Base-by-base conservation (phyloP, 2,329 filamentous ascomycete genomes). In the Exserohilum turcica region DNA sequence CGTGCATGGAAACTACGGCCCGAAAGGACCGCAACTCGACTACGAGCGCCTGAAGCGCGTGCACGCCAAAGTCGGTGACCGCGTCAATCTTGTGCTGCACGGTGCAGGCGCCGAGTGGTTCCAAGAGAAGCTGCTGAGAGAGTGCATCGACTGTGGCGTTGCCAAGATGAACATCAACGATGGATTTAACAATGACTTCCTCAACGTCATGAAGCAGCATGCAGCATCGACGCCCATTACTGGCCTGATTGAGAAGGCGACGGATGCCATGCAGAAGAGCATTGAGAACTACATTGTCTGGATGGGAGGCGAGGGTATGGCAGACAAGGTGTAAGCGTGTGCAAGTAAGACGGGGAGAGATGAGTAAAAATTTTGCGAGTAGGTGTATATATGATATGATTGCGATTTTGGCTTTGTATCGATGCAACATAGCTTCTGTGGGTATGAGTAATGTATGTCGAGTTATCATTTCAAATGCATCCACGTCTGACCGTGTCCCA, bases 1-100 rank as follows among this genome's bases (percentile, higher is more conserved):
- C 64, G 85, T 91, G 38, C 88, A 91, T 73, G 88, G 88, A 5
- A 84, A 86, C 62, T 91, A 91, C 72, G 87, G 87, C 0, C 81
- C 84, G 0, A 75, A 83, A 13, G 88, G 87, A 0, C 84, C 86
- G 27, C 72, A 73, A 40, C 57, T 74, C 29, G 72, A 74, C 49
- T 74, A 72, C 40, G 66, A 61, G 24, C 60, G 68, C 15, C 36
- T 72, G 37, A 66, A 65, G 59, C 70, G 72, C 4, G 82, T 86
- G 48, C 76, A 80, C 48, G 73, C 78, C 43, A 74, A 78, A 43
- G 79, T 82, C 4, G 78, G 78, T 0, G 75, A 76, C 29, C 69
- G 76, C 38, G 82, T 84, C 8, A 74, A 76, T 45, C 67, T 85
- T 42, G 83, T 85, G 3, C 71, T 86, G 57, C 84, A 86, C 65